A percentile compares a stretch with the other conserved stretches of the same genome.
These are phyloP conservation scores for Rubus idaeus DNA, from an alignment of 306 rosid species.

Conservation along the genomic window DNA sequence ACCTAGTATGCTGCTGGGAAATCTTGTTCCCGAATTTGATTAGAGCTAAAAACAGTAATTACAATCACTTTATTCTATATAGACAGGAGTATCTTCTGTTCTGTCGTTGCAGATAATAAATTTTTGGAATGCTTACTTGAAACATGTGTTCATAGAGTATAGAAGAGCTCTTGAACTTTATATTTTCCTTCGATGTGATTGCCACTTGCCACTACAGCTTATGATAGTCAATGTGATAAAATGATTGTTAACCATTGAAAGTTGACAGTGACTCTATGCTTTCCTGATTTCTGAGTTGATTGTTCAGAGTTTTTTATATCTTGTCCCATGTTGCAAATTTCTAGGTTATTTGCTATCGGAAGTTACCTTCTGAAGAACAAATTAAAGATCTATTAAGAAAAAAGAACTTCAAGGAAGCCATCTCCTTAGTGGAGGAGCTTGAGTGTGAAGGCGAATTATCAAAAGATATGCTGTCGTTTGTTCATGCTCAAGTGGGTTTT, in stretches of 20 bases:
- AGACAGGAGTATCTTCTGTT: not conserved
- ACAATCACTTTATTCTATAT: not conserved
- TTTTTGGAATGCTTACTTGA: not conserved
- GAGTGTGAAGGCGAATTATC: slow-evolving; percentile 85
- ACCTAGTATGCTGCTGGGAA: not conserved
- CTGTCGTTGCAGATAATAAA: not conserved
- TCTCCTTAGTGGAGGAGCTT: slow-evolving; percentile 88
- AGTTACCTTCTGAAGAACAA: slow-evolving; percentile 85
- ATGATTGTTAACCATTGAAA: not conserved
- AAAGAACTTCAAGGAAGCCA: slow-evolving; percentile 82
- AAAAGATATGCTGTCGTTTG: slow-evolving; percentile 82
- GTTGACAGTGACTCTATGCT: not conserved
- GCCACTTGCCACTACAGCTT: not conserved
- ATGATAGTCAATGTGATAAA: not conserved
- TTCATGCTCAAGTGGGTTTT: slow-evolving; percentile 97
- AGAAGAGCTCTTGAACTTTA: not conserved
- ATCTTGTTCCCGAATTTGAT: not conserved
- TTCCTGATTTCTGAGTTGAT: slow-evolving; percentile 8
- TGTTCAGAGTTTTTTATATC: slow-evolving; percentile 10
- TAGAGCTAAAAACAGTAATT: not conserved
- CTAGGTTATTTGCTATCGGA: slow-evolving; percentile 81
- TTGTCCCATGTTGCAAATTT: slow-evolving; percentile 23
- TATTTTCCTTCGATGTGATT: not conserved
- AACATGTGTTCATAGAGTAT: not conserved
- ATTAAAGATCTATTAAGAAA: slow-evolving; percentile 84